These are phyloP conservation scores for Arachnopeziza araneosa DNA, from an alignment of 2,329 filamentous ascomycete genomes.

Conservation along the genomic window DNA sequence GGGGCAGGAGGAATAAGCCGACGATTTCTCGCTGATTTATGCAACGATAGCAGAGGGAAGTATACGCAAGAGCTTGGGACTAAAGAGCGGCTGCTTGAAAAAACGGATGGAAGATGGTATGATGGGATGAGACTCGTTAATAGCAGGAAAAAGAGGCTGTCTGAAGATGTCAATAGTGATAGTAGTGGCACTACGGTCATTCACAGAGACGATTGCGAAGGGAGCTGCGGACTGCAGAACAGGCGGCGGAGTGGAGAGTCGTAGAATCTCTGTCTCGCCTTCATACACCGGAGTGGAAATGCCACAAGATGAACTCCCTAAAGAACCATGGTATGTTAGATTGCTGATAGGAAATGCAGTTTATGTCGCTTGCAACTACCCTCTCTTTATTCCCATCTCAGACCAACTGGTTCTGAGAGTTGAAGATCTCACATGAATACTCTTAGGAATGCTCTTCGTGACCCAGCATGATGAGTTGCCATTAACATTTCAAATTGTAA, in stretches of 20 bases:
- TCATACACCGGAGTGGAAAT: too few relatives aligned
- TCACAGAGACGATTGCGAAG: constrained; percentile 12
- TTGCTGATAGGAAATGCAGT: too few relatives aligned
- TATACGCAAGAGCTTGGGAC: background rate
- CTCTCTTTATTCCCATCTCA: too few relatives aligned
- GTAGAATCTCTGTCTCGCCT: background rate
- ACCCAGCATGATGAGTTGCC: too few relatives aligned
- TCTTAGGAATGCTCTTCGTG: too few relatives aligned
- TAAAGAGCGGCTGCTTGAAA: background rate
- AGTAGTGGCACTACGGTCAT: constrained; percentile 2
- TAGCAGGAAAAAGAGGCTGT: background rate
- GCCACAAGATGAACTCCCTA: too few relatives aligned
- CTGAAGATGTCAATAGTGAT: constrained; percentile 10
- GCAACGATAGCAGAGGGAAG: background rate
- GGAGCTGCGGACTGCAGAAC: constrained; percentile 4
- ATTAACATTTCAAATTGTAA: too few relatives aligned
- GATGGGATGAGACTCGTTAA: background rate
- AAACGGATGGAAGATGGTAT: background rate
- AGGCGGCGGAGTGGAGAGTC: constrained; percentile 7
- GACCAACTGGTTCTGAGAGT: too few relatives aligned
- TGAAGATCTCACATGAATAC: too few relatives aligned
- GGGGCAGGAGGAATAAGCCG: background rate
- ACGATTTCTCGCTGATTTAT: background rate
- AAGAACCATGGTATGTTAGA: too few relatives aligned
- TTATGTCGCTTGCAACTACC: too few relatives aligned